phyloP scores from a whole-genome alignment of 768 basidiomycete genomes.

The Floccularia luteovirens region DNA sequence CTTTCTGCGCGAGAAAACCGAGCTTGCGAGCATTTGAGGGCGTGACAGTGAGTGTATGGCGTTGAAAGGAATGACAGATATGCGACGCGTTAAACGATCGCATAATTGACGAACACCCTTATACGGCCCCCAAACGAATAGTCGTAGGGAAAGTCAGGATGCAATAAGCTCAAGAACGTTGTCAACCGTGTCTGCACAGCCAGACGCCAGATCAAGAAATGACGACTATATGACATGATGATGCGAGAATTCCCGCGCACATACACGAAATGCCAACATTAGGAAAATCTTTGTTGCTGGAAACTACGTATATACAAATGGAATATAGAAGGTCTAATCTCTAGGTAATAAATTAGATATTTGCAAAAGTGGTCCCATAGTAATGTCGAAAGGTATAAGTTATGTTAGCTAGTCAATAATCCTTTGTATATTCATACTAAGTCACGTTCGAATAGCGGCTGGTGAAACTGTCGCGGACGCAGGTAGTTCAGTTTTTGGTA shows the following conservation, averaged over 20 bases:
- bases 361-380: too few relatives aligned
- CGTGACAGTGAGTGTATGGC: conserved; percentile 11
- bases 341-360: too few relatives aligned
- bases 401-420: too few relatives aligned
- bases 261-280: neutral
- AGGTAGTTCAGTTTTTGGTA: conserved; percentile 13
- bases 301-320: neutral
- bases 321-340: too few relatives aligned
- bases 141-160: too few relatives aligned
- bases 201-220: too few relatives aligned
- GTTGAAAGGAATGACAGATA: neutral
- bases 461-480: conserved; percentile 24
- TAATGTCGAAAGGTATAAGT: too few relatives aligned
- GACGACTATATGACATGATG: conserved; percentile 8
- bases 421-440: too few relatives aligned
- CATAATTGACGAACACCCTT: neutral
- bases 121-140: too few relatives aligned
- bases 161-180: too few relatives aligned
- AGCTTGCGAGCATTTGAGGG: conserved; percentile 25
- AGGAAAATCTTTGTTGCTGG: neutral
- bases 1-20: conserved; percentile 34
- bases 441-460: too few relatives aligned
- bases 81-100: neutral
- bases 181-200: too few relatives aligned
- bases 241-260: conserved; percentile 15